These are phyloP conservation scores for Macadamia integrifolia DNA, from an alignment of 164 flowering plant genomes.

Conservation along the genomic window DNA sequence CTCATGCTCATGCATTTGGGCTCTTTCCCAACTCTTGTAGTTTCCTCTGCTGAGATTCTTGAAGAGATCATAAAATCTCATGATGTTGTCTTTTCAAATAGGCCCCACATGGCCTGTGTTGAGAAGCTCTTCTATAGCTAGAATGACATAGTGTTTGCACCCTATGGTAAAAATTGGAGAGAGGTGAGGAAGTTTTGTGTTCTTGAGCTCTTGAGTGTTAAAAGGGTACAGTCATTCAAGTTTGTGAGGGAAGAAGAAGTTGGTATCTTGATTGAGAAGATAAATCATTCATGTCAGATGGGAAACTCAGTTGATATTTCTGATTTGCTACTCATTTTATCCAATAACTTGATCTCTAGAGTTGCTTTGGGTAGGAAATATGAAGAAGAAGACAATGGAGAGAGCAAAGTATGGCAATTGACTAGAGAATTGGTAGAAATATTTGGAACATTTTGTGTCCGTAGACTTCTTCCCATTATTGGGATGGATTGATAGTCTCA, in stretches of 20 bases:
- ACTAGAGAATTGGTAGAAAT: neutral
- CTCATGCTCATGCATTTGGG: neutral
- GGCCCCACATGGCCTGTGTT: neutral
- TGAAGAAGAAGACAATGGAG: neutral
- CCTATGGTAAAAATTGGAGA: neutral
- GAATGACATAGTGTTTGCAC: neutral
- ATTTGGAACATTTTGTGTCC: neutral
- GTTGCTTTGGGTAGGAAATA: neutral
- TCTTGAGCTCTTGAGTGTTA: neutral
- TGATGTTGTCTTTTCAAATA: neutral
- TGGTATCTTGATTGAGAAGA: neutral
- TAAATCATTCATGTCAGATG: neutral
- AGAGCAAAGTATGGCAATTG: neutral
- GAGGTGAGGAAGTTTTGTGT: neutral
- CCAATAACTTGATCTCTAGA: neutral
- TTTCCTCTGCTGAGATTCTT: neutral
- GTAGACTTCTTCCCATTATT: neutral
- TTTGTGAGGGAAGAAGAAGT: neutral
- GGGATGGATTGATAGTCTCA: neutral
- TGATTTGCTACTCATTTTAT: neutral
- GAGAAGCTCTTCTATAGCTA: neutral
- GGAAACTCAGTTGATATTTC: neutral
- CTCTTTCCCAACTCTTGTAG: neutral
- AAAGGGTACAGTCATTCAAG: neutral
- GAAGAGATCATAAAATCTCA: neutral